Evolutionary conservation across 352 stramenopile genomes (phyloP).

Genomic region (Thalassiosira gravida): DNA sequence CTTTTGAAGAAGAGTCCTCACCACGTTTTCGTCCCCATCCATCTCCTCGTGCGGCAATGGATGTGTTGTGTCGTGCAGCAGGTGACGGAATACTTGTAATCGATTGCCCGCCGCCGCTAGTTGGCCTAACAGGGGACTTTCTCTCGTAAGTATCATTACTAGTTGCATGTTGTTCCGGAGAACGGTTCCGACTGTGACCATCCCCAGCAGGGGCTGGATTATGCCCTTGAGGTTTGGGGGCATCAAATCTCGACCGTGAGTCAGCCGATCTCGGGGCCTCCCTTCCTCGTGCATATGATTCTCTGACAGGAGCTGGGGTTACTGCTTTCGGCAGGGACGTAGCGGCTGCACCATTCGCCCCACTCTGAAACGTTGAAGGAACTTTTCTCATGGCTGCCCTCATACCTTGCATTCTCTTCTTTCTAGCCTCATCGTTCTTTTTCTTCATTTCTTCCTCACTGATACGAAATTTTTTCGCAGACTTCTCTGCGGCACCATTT

Average conservation of each 20-base stretch:
- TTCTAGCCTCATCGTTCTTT: slow-evolving; percentile 18
- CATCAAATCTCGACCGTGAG: slow-evolving; percentile 1
- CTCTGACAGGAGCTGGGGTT: neutral
- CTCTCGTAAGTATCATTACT: neutral
- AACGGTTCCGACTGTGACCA: neutral
- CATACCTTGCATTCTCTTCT: slow-evolving; percentile 28
- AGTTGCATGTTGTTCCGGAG: neutral
- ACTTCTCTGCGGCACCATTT: neutral
- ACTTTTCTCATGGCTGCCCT: neutral
- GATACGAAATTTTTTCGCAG: slow-evolving; percentile 7
- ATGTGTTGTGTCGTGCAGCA: too few relatives aligned
- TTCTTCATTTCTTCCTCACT: slow-evolving; percentile 11
- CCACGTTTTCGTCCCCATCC: slow-evolving; percentile 33
- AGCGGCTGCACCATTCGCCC: neutral
- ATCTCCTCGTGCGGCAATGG: too few relatives aligned
- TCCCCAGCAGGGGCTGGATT: neutral
- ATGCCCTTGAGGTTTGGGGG: neutral
- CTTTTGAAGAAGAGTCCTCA: neutral
- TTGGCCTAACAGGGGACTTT: neutral
- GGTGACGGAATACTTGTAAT: too few relatives aligned
- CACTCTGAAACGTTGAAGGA: slow-evolving; percentile 1
- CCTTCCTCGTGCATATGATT: slow-evolving; percentile 3
- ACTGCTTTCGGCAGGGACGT: neutral
- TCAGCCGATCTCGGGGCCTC: neutral
- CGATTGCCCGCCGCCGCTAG: too few relatives aligned